phyloP scores from a whole-genome alignment of 1,284 basidiomycete genomes.

The Bondarzewia mesenterica region DNA sequence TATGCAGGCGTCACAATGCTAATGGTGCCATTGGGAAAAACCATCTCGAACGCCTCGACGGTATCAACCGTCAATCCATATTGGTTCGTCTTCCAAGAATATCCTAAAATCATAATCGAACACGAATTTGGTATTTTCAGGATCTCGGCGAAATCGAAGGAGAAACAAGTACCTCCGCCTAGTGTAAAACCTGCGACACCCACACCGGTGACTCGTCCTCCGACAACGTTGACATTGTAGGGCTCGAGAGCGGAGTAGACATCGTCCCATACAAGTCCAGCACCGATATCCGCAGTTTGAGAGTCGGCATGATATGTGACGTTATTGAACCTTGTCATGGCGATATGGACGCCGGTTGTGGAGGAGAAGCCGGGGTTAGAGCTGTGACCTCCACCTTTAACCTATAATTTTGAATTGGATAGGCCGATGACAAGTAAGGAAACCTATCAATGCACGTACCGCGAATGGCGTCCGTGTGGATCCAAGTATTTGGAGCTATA shows the following conservation, averaged over 20 bases:
- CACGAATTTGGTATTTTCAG: background rate
- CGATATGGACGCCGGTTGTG: constrained; percentile 22
- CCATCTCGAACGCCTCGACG: constrained; percentile 13
- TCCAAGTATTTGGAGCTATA: constrained; percentile 8
- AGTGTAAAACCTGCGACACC: constrained; percentile 19
- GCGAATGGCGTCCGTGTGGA: constrained; percentile 8
- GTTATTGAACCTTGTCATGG: constrained; percentile 18
- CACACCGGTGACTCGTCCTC: constrained; percentile 20
- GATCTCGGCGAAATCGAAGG: too few species aligned
- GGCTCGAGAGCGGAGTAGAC: constrained; percentile 18
- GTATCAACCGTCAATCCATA: constrained; percentile 16
- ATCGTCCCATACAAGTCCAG: constrained; percentile 22
- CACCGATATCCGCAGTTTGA: constrained; percentile 16
- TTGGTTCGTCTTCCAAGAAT: constrained; percentile 15
- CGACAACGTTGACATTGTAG: constrained; percentile 18
- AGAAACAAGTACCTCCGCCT: constrained; percentile 12
- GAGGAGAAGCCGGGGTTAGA: constrained; percentile 21
- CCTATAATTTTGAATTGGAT: background rate
- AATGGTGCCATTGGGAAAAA: constrained; percentile 14
- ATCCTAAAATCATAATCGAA: constrained; percentile 8
- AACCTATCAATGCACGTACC: background rate
- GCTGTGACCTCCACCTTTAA: constrained; percentile 11
- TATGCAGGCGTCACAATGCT: constrained; percentile 8
- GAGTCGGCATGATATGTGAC: constrained; percentile 9
- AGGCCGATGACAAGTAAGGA: background rate